Base-by-base conservation (phyloP, 1,139 yeast species). In the Fermentozyma sake region DNA sequence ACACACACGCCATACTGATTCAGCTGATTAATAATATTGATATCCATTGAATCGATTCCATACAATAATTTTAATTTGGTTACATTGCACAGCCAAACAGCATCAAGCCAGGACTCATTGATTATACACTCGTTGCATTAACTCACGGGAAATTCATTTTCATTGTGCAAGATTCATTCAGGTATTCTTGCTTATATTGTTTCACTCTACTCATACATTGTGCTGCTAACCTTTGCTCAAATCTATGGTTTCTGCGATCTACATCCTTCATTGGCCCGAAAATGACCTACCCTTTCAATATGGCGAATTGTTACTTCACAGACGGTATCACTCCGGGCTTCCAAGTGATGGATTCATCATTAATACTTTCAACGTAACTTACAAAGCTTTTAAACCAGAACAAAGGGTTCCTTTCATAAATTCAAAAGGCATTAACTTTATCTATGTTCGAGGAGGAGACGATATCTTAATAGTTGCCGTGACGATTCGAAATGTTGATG, bases 211-310 rank as follows among this genome's bases (percentile, higher is more conserved):
- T n/a, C n/a, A n/a, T n/a, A n/a, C n/a, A n/a, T n/a, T n/a, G n/a
- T n/a, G n/a, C n/a, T n/a, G n/a, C n/a, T n/a, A n/a, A n/a, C n/a
- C n/a, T n/a, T n/a, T n/a, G n/a, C n/a, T n/a, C n/a, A n/a, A n/a
- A n/a, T n/a, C n/a, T 8, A 64, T 65, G 70, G 62, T 61, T 17
- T 55, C 67, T 7, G 67, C 65, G 5, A 38, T 64, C 12, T 63
- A 58, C 35, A 51, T 65, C 16, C 50, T 64, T 26, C 56, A 55
- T 38, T 48, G 64, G 48, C 62, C 66, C 6, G 58, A 55, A 21
- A 31, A 46, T 17, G 52, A 52, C 11, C 37, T 44, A 17, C 55
- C 50, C 26, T 52, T 42, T 32, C 60, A 51, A 44, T 50, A 48
- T 18, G 56, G 65, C 37, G 61, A 61, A 33, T 41, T 61, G 15